Percentiles rank a stretch among this genome's conserved stretches.
phyloP scores from a whole-genome alignment of 768 basidiomycete species.

The Lactifluus subvellereus region DNA sequence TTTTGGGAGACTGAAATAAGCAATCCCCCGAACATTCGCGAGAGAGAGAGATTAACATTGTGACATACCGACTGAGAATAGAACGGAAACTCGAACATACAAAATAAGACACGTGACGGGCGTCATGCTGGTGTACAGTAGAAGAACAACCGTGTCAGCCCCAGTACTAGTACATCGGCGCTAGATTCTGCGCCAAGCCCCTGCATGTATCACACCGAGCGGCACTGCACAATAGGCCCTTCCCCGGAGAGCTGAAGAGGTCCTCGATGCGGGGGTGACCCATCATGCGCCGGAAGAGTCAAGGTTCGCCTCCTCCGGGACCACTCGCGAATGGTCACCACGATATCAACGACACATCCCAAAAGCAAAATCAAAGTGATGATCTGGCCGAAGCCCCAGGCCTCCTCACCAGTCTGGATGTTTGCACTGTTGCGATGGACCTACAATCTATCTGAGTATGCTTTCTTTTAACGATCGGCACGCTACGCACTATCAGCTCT shows the following conservation, averaged over 20 bases:
- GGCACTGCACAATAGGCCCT: too few relatives aligned
- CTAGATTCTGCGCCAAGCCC: too few relatives aligned
- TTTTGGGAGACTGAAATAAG: too few relatives aligned
- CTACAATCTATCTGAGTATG: background rate
- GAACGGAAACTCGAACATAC: too few relatives aligned
- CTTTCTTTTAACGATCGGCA: background rate
- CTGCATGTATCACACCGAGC: too few relatives aligned
- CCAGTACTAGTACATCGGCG: background rate
- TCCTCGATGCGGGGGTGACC: too few relatives aligned
- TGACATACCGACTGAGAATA: too few relatives aligned
- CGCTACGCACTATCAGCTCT: conserved; percentile 6
- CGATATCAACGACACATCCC: background rate
- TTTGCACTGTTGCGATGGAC: conserved; percentile 1
- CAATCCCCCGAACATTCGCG: too few relatives aligned
- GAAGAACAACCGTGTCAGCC: background rate
- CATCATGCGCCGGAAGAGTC: background rate
- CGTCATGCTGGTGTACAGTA: background rate
- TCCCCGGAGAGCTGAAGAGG: background rate
- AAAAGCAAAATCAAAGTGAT: conserved; percentile 2
- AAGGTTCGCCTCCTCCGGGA: background rate
- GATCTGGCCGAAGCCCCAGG: conserved; percentile 17
- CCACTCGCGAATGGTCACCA: background rate
- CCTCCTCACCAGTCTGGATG: conserved; percentile 2
- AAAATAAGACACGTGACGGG: background rate
- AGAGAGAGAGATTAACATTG: too few relatives aligned